Conservation (phyloP, 176 grass and related monocot species). For the Bromus sterilis region DNA sequence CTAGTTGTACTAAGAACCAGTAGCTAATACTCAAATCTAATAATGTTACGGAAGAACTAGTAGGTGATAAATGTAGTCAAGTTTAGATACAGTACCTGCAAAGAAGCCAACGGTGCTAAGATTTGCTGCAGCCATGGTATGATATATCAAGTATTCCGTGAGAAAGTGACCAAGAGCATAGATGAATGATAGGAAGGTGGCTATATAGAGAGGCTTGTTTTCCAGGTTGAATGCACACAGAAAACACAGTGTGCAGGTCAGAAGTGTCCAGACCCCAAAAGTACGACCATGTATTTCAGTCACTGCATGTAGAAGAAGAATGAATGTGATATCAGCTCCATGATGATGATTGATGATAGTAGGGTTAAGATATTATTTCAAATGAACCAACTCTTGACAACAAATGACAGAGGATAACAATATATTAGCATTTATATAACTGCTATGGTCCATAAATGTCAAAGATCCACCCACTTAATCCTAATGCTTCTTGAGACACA, state of each 20-base stretch:
- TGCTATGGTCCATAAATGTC: neutral
- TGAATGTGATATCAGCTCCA: neutral
- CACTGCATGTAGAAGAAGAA: conserved; percentile 43
- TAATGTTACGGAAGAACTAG: neutral
- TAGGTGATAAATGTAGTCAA: neutral
- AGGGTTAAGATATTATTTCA: neutral
- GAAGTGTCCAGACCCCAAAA: conserved; percentile 83
- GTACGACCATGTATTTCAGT: conserved; percentile 88
- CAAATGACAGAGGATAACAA: neutral
- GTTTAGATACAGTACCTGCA: conserved; percentile 46
- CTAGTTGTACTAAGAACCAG: neutral
- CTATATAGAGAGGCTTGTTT: conserved; percentile 64
- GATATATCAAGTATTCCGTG: conserved; percentile 73
- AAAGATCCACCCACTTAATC: neutral
- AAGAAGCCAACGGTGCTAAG: conserved; percentile 80
- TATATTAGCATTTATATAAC: neutral
- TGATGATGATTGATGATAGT: neutral
- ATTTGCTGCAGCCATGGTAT: conserved; percentile 76
- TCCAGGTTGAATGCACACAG: conserved; percentile 82
- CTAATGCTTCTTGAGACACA: neutral
- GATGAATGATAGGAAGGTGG: conserved; percentile 78
- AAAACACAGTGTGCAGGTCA: conserved; percentile 84
- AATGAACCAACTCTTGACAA: neutral
- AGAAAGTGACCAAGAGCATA: conserved; percentile 85
- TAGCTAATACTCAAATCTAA: neutral